These are phyloP conservation scores for Saturnispora sanitii DNA, from an alignment of 805 yeast genomes.

Conservation along the genomic window DNA sequence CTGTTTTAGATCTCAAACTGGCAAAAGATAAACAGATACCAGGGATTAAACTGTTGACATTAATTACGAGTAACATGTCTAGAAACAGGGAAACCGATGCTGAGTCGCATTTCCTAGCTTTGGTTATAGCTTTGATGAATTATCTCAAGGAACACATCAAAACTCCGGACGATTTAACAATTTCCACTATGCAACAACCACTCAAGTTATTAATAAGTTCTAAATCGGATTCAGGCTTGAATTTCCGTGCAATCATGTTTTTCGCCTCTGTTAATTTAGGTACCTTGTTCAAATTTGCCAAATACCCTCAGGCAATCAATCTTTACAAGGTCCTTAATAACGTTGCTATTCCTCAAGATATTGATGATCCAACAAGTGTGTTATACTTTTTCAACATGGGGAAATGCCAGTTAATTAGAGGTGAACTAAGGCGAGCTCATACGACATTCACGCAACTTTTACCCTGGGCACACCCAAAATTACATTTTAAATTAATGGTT, in stretches of 20 bases:
- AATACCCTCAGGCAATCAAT: slow-evolving; percentile 64
- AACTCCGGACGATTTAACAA: slow-evolving; percentile 18
- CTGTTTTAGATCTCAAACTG: background rate
- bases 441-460: slow-evolving; percentile 31
- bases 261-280: slow-evolving; percentile 62
- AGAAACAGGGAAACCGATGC: background rate
- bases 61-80: background rate
- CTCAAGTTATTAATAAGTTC: slow-evolving; percentile 75
- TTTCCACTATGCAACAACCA: slow-evolving; percentile 46
- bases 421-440: slow-evolving; percentile 44
- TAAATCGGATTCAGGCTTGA: slow-evolving; percentile 40
- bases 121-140: slow-evolving; percentile 3
- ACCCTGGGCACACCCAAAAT: slow-evolving; percentile 9
- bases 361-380: slow-evolving; percentile 24
- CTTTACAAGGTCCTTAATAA: slow-evolving; percentile 37
- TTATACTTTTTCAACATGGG: slow-evolving; percentile 62
- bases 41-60: background rate
- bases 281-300: slow-evolving; percentile 56
- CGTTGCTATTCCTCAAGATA: background rate
- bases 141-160: background rate
- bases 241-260: slow-evolving; percentile 31
- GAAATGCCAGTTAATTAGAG: slow-evolving; percentile 49
- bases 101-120: background rate
- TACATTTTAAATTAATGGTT: slow-evolving; percentile 38
- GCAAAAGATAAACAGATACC: background rate